Evolutionary conservation across 441 rosid species (phyloP), one percentile per base, ranked within the genome.

Genomic region (Brassica balearica): DNA sequence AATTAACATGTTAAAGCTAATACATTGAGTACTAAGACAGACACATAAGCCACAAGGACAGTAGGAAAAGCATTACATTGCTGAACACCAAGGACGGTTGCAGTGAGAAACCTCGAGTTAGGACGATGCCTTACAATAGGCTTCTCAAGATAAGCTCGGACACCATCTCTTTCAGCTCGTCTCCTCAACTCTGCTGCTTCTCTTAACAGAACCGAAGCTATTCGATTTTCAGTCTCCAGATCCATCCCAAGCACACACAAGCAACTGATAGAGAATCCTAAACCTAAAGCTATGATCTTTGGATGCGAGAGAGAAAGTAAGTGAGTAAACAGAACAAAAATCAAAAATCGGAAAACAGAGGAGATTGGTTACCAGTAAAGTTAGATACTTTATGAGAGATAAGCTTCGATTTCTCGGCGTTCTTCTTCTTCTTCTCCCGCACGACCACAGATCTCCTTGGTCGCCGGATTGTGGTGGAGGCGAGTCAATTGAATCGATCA

Each of bases 141-240:
- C 77, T 87, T 81, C 74, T 84, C 76, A 72, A 29, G 34, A 29
- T 29, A 29, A 29, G 34, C 34, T 29, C 34, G 34, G 34, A 90
- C 86, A 0, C 95, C 97, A 65, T 92, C 97, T 73, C 75, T 89
- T 74, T 91, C 91, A 65, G 96, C 97, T 84, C 84, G 88, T 56
- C 85, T 84, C 68, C 90, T 86, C 80, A 91, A 86, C 60, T 93
- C 99, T 8, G 95, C 93, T 3, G 97, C 97, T 86, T 95, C 99
- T 84, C 90, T 92, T 79, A 95, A 71, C 20, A 95, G 95, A 74
- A 91, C 81, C 11, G 96, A 85, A 80, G 96, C 98, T 80, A 93
- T 87, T 75, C 96, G 87, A 77, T 93, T 95, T 64, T 93, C 99
- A 17, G 96, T 93, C 77, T 89, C 92, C 72, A 95, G 77, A 89